These are phyloP conservation scores for Sequoiadendron giganteum DNA, from an alignment of 75 land plant species.

Conservation along the genomic window DNA sequence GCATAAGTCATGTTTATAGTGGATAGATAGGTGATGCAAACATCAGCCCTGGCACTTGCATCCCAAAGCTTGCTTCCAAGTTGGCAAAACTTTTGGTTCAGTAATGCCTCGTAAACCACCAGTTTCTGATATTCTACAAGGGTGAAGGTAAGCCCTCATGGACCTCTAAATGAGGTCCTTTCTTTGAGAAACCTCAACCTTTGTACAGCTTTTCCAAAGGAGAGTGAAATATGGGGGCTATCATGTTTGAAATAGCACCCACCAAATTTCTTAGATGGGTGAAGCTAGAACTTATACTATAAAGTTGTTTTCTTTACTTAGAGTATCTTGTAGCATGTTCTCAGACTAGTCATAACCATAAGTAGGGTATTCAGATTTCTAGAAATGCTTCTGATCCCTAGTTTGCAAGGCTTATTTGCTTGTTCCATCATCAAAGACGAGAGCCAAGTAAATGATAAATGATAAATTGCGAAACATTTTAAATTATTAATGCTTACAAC, in stretches of 20 bases:
- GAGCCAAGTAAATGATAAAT: neutral
- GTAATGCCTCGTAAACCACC: too few species aligned
- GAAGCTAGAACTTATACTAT: constrained; percentile 16
- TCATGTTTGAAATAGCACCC: neutral
- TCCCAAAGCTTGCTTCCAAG: too few species aligned
- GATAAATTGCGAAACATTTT: neutral
- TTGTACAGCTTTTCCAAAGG: neutral
- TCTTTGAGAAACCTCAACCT: neutral
- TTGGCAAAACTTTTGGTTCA: too few species aligned
- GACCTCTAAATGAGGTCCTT: neutral
- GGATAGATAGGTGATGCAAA: too few species aligned
- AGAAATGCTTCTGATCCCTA: neutral
- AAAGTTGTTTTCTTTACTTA: neutral
- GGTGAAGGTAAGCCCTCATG: neutral
- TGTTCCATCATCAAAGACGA: neutral
- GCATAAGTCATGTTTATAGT: too few species aligned
- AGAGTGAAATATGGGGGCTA: neutral
- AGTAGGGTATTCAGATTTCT: neutral
- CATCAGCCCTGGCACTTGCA: too few species aligned
- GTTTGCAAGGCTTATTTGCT: neutral
- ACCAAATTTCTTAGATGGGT: neutral
- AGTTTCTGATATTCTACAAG: neutral
- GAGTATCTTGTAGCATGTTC: neutral
- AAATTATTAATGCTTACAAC: neutral
- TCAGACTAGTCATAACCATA: neutral